Evolutionary conservation across 1,284 basidiomycete species (phyloP).

Genomic region (Malassezia slooffiae): DNA sequence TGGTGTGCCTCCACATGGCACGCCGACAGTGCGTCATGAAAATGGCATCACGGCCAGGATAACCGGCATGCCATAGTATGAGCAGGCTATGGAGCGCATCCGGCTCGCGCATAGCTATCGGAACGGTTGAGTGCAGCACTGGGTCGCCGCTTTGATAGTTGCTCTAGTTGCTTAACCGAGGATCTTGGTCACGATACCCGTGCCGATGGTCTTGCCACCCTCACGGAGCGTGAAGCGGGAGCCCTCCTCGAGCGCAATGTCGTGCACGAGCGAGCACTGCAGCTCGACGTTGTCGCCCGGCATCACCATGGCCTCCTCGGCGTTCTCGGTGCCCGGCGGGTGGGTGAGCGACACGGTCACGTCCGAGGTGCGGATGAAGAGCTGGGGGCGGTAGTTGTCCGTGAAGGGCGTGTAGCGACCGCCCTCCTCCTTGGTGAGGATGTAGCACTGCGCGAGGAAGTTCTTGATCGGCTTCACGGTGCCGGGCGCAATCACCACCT

Average conservation of each 20-base stretch:
- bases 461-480: conserved; percentile 90
- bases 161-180: conserved; percentile 22
- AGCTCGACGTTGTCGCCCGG: conserved; percentile 97
- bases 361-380: conserved; percentile 92
- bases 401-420: conserved; percentile 97
- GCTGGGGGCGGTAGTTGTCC: conserved; percentile 88
- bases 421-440: conserved; percentile 90
- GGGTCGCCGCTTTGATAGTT: too few species aligned
- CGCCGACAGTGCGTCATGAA: too few species aligned
- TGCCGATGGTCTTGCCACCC: conserved; percentile 67
- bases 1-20: too few species aligned
- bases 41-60: too few species aligned
- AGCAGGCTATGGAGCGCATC: too few species aligned
- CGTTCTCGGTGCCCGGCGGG: conserved; percentile 59
- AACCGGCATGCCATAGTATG: too few species aligned
- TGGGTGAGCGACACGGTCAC: conserved; percentile 76
- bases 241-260: conserved; percentile 83
- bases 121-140: too few species aligned
- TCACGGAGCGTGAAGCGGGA: conserved; percentile 96
- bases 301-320: conserved; percentile 65
- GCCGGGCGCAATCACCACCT: conserved; percentile 78
- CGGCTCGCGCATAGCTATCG: too few species aligned
- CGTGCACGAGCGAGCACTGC: conserved; percentile 70
- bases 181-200: conserved; percentile 43
- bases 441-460: conserved; percentile 53